These are phyloP conservation scores for Margaritispora aquatica DNA, from an alignment of 495 filamentous ascomycete species.

Conservation along the genomic window DNA sequence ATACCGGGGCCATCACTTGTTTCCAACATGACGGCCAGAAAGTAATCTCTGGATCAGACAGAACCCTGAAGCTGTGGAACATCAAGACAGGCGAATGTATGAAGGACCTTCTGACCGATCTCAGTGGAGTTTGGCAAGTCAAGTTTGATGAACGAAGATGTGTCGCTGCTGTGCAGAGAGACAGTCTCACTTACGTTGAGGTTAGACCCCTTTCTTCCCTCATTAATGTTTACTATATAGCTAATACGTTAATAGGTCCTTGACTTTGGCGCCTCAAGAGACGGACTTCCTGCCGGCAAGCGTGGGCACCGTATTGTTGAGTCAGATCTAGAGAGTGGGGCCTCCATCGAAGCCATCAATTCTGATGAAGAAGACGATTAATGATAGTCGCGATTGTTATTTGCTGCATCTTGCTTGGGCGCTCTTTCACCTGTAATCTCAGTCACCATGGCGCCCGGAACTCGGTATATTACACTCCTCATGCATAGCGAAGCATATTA, in stretches of 20 bases:
- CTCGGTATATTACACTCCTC: background rate
- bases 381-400: background rate
- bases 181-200: slow-evolving; percentile 91
- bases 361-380: background rate
- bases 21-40: slow-evolving; percentile 98
- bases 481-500: slow-evolving; percentile 2
- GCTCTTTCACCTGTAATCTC: background rate
- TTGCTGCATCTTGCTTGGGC: background rate
- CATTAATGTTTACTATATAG: too few relatives aligned
- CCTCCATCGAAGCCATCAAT: slow-evolving; percentile 25
- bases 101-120: slow-evolving; percentile 89
- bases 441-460: background rate
- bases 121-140: slow-evolving; percentile 97
- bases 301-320: slow-evolving; percentile 78
- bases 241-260: slow-evolving; percentile 53
- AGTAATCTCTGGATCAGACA: slow-evolving; percentile 92
- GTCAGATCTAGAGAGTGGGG: slow-evolving; percentile 42
- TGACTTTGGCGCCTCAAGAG: slow-evolving; percentile 85
- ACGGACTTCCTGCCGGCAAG: slow-evolving; percentile 66
- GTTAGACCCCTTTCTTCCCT: slow-evolving; percentile 43
- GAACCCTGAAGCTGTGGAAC: slow-evolving; percentile 99
- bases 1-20: slow-evolving; percentile 96
- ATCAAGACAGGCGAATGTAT: slow-evolving; percentile 87
- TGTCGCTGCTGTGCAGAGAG: slow-evolving; percentile 92
- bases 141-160: slow-evolving; percentile 94